Percentiles rank a stretch among this genome's conserved stretches.
Conservation (phyloP, 768 basidiomycete genomes). For the Mycena leptocephala region DNA sequence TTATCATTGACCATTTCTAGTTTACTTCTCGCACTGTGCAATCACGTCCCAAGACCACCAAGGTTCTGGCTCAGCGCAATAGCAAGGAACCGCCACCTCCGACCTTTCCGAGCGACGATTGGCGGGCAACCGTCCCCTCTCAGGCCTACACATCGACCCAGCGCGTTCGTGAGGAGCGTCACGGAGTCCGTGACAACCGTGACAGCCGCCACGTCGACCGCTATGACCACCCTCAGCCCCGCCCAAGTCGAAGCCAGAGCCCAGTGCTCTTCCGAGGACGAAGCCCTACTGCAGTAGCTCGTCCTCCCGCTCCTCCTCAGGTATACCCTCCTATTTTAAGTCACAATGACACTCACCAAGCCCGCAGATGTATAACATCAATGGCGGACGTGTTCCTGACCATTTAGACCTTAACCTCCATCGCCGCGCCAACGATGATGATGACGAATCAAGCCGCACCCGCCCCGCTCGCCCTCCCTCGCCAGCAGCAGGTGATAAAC, state of each 20-base stretch:
- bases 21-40: constrained; percentile 1
- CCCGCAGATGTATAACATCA: background rate
- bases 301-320: background rate
- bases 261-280: constrained; percentile 4
- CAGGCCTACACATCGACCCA: background rate
- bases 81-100: constrained; percentile 4
- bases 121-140: background rate
- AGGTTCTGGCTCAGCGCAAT: constrained; percentile 18
- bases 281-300: background rate
- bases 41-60: background rate
- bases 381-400: background rate
- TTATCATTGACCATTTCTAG: background rate
- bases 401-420: background rate
- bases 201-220: background rate
- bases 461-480: background rate
- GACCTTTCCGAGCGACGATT: background rate
- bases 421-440: background rate
- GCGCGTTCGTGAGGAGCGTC: background rate
- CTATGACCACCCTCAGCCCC: too few species aligned
- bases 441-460: background rate
- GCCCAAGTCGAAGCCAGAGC: background rate
- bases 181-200: background rate
- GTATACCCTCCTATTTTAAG: background rate
- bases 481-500: background rate
- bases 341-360: background rate